These are phyloP conservation scores for Boletus sp. DNA, from an alignment of 768 basidiomycete species.

Conservation along the genomic window DNA sequence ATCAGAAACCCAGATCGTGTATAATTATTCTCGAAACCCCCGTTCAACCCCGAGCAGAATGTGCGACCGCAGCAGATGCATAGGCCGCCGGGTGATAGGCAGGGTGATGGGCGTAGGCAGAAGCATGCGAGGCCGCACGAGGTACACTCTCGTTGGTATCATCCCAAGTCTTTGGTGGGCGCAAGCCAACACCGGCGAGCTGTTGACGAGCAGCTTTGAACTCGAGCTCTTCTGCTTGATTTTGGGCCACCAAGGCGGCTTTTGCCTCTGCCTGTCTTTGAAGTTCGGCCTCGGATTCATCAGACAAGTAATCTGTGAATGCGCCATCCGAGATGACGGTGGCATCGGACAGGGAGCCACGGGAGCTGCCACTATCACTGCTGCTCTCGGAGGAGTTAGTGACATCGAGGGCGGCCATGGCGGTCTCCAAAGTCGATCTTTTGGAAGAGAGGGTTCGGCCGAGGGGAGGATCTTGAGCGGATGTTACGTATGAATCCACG, in stretches of 20 bases:
- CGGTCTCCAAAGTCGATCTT: constrained; percentile 37
- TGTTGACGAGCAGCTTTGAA: constrained; percentile 80
- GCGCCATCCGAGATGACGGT: constrained; percentile 84
- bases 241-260: constrained; percentile 77
- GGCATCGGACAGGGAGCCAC: constrained; percentile 63
- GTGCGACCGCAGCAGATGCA: constrained; percentile 25
- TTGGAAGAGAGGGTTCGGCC: constrained; percentile 35
- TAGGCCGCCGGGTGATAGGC: constrained; percentile 29
- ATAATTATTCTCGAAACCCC: constrained; percentile 22
- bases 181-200: constrained; percentile 69
- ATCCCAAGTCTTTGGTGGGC: constrained; percentile 77
- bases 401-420: constrained; percentile 40
- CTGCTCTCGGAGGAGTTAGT: constrained; percentile 53
- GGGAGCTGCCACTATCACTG: constrained; percentile 50
- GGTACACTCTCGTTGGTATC: constrained; percentile 42
- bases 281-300: constrained; percentile 87
- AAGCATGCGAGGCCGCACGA: constrained; percentile 23
- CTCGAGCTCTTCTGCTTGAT: constrained; percentile 75
- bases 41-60: constrained; percentile 29
- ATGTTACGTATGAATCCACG: constrained; percentile 20
- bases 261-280: constrained; percentile 83
- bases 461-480: constrained; percentile 32
- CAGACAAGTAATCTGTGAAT: constrained; percentile 89
- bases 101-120: constrained; percentile 26
- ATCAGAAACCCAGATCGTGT: constrained; percentile 13